Percentiles rank a stretch among this genome's conserved stretches.
Evolutionary conservation across 2,329 filamentous ascomycete species (phyloP).

Genomic region (Atkinsonella hypoxylon): DNA sequence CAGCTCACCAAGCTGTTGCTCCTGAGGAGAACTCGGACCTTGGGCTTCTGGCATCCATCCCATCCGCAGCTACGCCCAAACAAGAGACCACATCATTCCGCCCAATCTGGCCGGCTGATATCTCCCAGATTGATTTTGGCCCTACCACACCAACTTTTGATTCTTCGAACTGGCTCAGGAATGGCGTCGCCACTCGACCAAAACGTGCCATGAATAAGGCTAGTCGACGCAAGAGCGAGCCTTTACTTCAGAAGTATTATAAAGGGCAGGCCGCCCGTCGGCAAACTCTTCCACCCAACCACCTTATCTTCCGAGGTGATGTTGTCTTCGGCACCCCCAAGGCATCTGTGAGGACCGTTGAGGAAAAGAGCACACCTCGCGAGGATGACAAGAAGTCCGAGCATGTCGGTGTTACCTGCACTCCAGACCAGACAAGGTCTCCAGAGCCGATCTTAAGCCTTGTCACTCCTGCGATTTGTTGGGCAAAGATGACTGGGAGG

Average conservation of each 20-base stretch:
- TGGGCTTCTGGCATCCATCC: constrained; percentile 12
- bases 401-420: neutral
- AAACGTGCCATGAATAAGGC: constrained; percentile 12
- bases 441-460: neutral
- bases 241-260: constrained; percentile 17
- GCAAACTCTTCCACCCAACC: constrained; percentile 18
- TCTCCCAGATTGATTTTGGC: constrained; percentile 17
- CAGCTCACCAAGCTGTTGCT: neutral
- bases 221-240: constrained; percentile 23
- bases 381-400: neutral
- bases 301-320: constrained; percentile 9
- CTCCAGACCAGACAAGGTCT: constrained; percentile 1
- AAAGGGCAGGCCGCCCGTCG: constrained; percentile 14
- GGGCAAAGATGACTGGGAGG: constrained; percentile 9
- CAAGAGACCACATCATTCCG: constrained; percentile 7
- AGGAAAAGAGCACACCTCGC: neutral
- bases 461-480: constrained; percentile 9
- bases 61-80: constrained; percentile 13
- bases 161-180: constrained; percentile 17
- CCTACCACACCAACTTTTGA: constrained; percentile 16
- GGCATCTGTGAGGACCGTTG: neutral
- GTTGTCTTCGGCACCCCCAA: neutral
- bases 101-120: constrained; percentile 8
- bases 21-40: constrained; percentile 8
- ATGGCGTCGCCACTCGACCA: constrained; percentile 11